Percentiles rank a stretch among this genome's conserved stretches.
Conservation (phyloP, 2,329 filamentous ascomycete genomes). For the Metarhizium guizhouense region DNA sequence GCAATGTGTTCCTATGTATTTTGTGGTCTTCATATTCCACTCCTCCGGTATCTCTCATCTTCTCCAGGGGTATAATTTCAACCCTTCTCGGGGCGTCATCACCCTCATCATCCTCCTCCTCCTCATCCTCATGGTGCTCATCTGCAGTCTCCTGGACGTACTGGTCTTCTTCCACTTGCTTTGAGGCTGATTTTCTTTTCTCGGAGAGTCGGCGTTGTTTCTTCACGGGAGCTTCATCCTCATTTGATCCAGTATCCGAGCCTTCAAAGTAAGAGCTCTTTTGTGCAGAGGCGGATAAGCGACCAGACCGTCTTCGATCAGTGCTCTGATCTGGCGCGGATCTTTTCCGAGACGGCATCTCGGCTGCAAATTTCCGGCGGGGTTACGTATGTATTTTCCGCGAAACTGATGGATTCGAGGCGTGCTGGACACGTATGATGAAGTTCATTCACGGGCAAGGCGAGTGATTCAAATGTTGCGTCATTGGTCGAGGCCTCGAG, state of each 20-base stretch:
- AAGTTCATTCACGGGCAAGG: not conserved
- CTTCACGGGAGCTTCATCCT: slow-evolving; percentile 11
- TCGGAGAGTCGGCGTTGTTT: slow-evolving; percentile 19
- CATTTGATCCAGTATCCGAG: slow-evolving; percentile 2
- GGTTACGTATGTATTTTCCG: not conserved
- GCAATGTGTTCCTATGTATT: slow-evolving; percentile 48
- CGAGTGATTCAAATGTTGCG: slow-evolving; percentile 1
- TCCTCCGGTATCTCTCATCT: slow-evolving; percentile 24
- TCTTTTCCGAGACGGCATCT: slow-evolving; percentile 5
- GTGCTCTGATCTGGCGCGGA: not conserved
- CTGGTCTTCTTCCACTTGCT: slow-evolving; percentile 12
- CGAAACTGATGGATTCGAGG: not conserved
- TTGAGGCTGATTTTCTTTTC: slow-evolving; percentile 9
- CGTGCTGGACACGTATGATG: not conserved
- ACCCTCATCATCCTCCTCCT: slow-evolving; percentile 16
- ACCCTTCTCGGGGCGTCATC: slow-evolving; percentile 25
- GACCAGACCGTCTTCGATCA: slow-evolving; percentile 36
- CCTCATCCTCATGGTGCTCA: slow-evolving; percentile 17
- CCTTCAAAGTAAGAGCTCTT: slow-evolving; percentile 45
- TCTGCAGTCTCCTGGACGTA: slow-evolving; percentile 15
- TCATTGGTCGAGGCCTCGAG: not conserved
- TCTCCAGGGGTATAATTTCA: slow-evolving; percentile 25
- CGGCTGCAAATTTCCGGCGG: not conserved
- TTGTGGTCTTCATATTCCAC: slow-evolving; percentile 40
- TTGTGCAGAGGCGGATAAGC: slow-evolving; percentile 33